Percentiles rank a stretch among this genome's conserved stretches.
Conservation (phyloP, 192 early-diverging fungal genomes). For the Phlyctochytrium planicorne region DNA sequence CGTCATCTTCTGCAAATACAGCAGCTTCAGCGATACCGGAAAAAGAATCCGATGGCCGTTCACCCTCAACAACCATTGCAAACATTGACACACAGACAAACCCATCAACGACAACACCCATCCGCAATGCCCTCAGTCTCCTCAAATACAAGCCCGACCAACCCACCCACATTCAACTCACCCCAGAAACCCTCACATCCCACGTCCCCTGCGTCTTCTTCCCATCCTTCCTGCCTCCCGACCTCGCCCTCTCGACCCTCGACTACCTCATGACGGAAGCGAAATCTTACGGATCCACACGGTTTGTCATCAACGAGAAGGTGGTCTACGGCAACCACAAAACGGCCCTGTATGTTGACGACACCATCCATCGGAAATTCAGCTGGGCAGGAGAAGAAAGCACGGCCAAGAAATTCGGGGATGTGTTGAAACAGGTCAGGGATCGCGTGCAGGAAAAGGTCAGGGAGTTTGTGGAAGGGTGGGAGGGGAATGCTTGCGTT, state of each 20-base stretch:
- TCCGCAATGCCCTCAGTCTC: constrained; percentile 3
- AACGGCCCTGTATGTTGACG: neutral
- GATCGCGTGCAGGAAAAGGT: constrained; percentile 15
- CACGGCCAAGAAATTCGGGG: neutral
- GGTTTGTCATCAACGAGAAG: constrained; percentile 32
- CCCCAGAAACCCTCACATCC: constrained; percentile 15
- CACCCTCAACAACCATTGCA: neutral
- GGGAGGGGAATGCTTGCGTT: constrained; percentile 41
- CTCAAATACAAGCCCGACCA: constrained; percentile 10
- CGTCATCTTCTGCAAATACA: neutral
- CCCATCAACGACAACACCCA: neutral
- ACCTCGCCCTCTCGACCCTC: constrained; percentile 26
- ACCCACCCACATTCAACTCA: constrained; percentile 26
- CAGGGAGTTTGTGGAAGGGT: constrained; percentile 15
- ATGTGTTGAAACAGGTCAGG: constrained; percentile 13
- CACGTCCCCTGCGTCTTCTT: constrained; percentile 49
- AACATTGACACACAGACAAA: neutral
- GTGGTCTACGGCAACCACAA: constrained; percentile 1
- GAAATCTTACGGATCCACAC: constrained; percentile 13
- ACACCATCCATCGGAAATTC: neutral
- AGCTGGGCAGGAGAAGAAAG: constrained; percentile 11
- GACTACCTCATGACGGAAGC: constrained; percentile 33
- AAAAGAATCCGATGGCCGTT: neutral
- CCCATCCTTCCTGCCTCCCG: constrained; percentile 31
- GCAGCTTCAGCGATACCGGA: neutral